Conservation (phyloP, 2,329 filamentous ascomycete genomes). For the Pestalotiopsis fici region DNA sequence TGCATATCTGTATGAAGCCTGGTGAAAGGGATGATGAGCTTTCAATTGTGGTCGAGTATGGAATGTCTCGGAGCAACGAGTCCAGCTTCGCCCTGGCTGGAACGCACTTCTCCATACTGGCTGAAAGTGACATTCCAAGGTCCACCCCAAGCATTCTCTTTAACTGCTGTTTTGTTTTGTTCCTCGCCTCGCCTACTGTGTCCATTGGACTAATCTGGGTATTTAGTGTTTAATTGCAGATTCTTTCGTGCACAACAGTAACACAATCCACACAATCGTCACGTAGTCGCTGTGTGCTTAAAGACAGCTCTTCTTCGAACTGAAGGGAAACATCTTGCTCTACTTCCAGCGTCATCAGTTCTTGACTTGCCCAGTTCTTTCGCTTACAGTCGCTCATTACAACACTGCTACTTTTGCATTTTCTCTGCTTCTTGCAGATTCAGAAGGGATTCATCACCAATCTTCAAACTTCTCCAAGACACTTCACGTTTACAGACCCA, state of each 20-base stretch:
- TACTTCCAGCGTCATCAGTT: constrained; percentile 6
- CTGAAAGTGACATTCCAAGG: background rate
- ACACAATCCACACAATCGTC: constrained; percentile 15
- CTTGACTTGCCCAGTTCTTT: constrained; percentile 10
- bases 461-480: background rate
- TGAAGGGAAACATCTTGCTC: background rate
- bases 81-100: constrained; percentile 16
- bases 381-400: constrained; percentile 18
- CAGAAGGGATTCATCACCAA: background rate
- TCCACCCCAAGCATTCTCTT: background rate
- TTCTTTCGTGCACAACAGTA: constrained; percentile 16
- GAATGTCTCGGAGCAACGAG: constrained; percentile 10
- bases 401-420: constrained; percentile 6
- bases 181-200: constrained; percentile 11
- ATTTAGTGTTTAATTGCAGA: constrained; percentile 32
- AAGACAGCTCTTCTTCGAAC: constrained; percentile 10
- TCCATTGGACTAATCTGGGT: constrained; percentile 21
- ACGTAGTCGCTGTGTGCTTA: constrained; percentile 18
- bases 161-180: constrained; percentile 22
- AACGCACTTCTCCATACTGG: background rate
- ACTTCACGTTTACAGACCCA: background rate
- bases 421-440: constrained; percentile 2
- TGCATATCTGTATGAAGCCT: constrained; percentile 4
- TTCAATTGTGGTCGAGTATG: constrained; percentile 12
- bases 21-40: constrained; percentile 9